phyloP scores from a whole-genome alignment of 805 yeast species.

The Peterozyma toletana region DNA sequence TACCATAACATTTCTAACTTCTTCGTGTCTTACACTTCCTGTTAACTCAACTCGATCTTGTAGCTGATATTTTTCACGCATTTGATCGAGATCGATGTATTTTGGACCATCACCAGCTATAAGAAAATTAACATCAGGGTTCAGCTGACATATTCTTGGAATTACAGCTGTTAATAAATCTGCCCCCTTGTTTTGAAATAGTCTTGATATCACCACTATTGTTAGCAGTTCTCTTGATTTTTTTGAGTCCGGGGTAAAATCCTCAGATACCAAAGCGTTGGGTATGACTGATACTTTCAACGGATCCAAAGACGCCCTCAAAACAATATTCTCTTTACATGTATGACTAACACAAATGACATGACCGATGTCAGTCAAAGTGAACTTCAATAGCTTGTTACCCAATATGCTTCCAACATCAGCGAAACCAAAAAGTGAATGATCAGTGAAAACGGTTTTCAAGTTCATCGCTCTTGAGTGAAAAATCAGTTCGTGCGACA shows the following conservation, averaged over 20 bases:
- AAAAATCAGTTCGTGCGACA: constrained; percentile 87
- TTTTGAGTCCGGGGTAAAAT: constrained; percentile 50
- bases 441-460: constrained; percentile 90
- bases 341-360: constrained; percentile 96
- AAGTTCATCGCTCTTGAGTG: constrained; percentile 93
- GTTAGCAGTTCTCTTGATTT: constrained; percentile 39
- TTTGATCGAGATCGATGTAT: constrained; percentile 88
- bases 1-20: constrained; percentile 88
- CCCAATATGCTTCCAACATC: constrained; percentile 78
- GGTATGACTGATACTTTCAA: constrained; percentile 82
- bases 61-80: constrained; percentile 78
- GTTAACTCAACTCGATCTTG: constrained; percentile 83
- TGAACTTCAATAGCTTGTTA: constrained; percentile 78
- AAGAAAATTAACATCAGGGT: constrained; percentile 63
- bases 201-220: constrained; percentile 82
- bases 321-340: constrained; percentile 90
- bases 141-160: constrained; percentile 67
- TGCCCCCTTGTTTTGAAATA: constrained; percentile 95
- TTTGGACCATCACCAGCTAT: constrained; percentile 98
- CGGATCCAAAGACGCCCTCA: constrained; percentile 81
- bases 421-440: constrained; percentile 90
- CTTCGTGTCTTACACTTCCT: constrained; percentile 88
- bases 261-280: constrained; percentile 84
- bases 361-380: constrained; percentile 81
- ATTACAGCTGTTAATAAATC: constrained; percentile 79